Evolutionary conservation across 495 filamentous ascomycete genomes (phyloP), one percentile per base, ranked within the genome.

Genomic region (Aspergillus ellipticus): DNA sequence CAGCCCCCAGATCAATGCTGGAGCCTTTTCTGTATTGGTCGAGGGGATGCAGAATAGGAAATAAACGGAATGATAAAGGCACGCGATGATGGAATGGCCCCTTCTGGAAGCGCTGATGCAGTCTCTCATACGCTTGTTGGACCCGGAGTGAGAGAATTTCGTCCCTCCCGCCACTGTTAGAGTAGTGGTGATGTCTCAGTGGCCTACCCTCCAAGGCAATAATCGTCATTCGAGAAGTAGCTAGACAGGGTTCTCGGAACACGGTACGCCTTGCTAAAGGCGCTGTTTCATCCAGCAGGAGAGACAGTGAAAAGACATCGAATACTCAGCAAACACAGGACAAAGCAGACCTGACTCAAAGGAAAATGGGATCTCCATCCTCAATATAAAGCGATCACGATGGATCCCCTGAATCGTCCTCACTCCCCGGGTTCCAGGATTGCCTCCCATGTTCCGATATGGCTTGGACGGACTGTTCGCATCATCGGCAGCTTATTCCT

Each of bases 331-430:
- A 42, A 21, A 21, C 13, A 41, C 6, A 53, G 20, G 28, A 16
- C 22, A 17, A n/a, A 48, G 24, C 16, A 29, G 22, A n/a, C 29
- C 16, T 24, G 20, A 24, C 20, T 47, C 43, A 11, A 47, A 22
- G 22, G 11, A 39, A 15, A 26, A 24, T 24, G n/a, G 26, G 42
- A 24, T 11, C 33, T 26, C 53, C 24, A 13, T 31, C 33, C 13
- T 21, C 20, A 43, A 48, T 28, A 19, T 19, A 19, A 35, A 33
- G 31, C n/a, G 24, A 24, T 53, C 53, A 22, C 21, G 33, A 35
- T 8, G 33, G 6, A 35, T 24, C 52, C 42, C 53, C 55, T 56
- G 48, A 60, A 56, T 55, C 49, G 20, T 17, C 13, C n/a, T 47
- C 49, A 55, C 41, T 6, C 17, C 19, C 49, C 58, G 31, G 39